A percentile compares a stretch with the other conserved stretches of the same genome.
Evolutionary conservation across 192 early-diverging fungal species (phyloP).

Genomic region (Globomyces pollinis-pini): DNA sequence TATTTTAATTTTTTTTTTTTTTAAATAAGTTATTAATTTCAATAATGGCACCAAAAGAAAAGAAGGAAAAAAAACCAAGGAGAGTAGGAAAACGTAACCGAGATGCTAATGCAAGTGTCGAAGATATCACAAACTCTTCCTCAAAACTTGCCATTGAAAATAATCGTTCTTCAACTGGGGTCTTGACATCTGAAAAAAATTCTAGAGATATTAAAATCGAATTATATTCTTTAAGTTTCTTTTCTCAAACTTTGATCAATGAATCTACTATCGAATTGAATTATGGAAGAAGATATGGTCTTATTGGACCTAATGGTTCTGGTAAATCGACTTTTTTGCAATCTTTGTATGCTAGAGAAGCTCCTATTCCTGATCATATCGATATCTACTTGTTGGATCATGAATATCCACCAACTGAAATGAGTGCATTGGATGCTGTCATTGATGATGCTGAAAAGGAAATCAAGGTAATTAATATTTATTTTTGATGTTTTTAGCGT

Average conservation of each 20-base stretch:
- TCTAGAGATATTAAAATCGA: constrained; percentile 92
- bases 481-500: constrained; percentile 47
- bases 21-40: too few species aligned
- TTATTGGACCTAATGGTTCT: constrained; percentile 91
- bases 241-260: constrained; percentile 87
- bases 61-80: constrained; percentile 10
- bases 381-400: constrained; percentile 95
- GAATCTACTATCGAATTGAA: constrained; percentile 96
- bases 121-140: constrained; percentile 7
- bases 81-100: constrained; percentile 11
- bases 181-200: constrained; percentile 78
- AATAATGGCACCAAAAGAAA: neutral
- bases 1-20: too few species aligned
- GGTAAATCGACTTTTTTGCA: constrained; percentile 95
- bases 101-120: neutral
- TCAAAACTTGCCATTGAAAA: constrained; percentile 46
- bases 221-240: constrained; percentile 85
- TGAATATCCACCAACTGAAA: constrained; percentile 90
- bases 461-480: constrained; percentile 52
- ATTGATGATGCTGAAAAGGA: constrained; percentile 83
- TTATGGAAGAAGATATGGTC: constrained; percentile 94
- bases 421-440: constrained; percentile 86
- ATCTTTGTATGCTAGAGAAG: constrained; percentile 86
- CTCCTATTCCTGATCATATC: constrained; percentile 92
- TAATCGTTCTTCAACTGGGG: constrained; percentile 85